Base-by-base conservation (phyloP, 2,329 filamentous ascomycete genomes). In the Aspergillus brasiliensis region DNA sequence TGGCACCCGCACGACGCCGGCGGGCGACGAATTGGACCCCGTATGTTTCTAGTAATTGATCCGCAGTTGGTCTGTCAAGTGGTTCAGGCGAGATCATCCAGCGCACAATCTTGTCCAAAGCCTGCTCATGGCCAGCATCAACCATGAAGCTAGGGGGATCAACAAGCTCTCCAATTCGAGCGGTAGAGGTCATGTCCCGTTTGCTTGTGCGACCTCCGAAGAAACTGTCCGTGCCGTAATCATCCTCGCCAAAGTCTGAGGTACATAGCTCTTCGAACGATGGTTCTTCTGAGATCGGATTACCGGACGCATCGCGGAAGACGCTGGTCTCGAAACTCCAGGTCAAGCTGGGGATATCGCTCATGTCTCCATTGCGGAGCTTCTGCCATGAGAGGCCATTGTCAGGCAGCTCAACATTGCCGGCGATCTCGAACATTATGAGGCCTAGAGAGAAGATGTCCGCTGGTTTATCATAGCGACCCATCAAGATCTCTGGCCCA, bases 361-460 rank as follows among this genome's bases (percentile, higher is more conserved):
- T 92, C 72, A 97, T 88, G 73, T 98, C 93, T 37, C 92, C 94
- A 58, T 90, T 91, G 51, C 95, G 88, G 49, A 99, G 84, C 51
- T 91, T 91, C 70, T 94, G 88, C 95, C 95, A 99, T 15, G 90
- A 91, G 15, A 88, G 85, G 48, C 95, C 95, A 66, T 98, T 97
- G 71, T 97, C 92, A 0, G 95, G 95, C 27, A 99, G 88, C 63
- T 92, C 88, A 53, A 97, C 92, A 71, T 99, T 99, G 64, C 91
- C 92, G 25, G 92, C 94, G 69, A 93, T 95, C 79, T 99, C 95
- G 52, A 97, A 86, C 74, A 97, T 91, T 75, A 98, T 96, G 69
- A 98, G 86, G 54, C 95, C 95, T 28, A 99, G 86, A 10, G 95
- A 91, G 76, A 97, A 99, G 53, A 99, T 86, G 75, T 99, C 95